Base-by-base conservation (phyloP, 2,329 filamentous ascomycete genomes). In the Phialocephala subalpina region DNA sequence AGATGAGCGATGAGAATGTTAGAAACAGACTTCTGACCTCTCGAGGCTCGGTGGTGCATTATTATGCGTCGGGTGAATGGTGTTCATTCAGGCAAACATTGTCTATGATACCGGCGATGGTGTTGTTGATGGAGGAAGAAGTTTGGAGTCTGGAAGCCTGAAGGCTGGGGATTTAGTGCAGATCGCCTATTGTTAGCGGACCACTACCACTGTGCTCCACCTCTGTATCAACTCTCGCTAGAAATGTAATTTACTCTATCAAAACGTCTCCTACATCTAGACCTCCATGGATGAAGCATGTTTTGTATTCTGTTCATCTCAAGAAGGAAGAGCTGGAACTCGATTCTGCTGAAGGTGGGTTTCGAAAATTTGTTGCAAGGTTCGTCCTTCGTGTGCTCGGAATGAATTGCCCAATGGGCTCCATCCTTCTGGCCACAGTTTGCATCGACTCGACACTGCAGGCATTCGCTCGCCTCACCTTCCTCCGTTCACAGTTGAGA, bases 201-300 rank as follows among this genome's bases (percentile, higher is more conserved):
- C 40, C 40, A 42, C 16, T 3, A 20, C 45, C n/a, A n/a, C n/a
- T n/a, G n/a, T 22, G 45, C 45, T 49, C 22, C n/a, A 22, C 22
- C 45, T 22, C 9, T 4, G 16, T 5, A 42, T 42, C 40, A 42
- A 49, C 45, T 25, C 22, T 49, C 45, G 20, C 20, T 7, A 49
- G 20, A 49, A 49, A 16, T n/a, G n/a, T n/a, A n/a, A n/a, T n/a
- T n/a, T n/a, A n/a, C n/a, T 49, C 45, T 49, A 49, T 49, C 20
- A 49, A 8, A 20, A 49, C 45, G 45, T 49, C 45, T 25, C 25
- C 45, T 25, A 25, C 20, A 22, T 22, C 11, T 42, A 16, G n/a
- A 22, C n/a, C 11, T 25, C 6, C 25, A 49, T 25, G 45, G 20
- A 25, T 25, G 22, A 9, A 14, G 20, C n/a, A 49, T 53, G 4